phyloP scores from a whole-genome alignment of 2,329 filamentous ascomycete genomes.

The Curvularia lunata region DNA sequence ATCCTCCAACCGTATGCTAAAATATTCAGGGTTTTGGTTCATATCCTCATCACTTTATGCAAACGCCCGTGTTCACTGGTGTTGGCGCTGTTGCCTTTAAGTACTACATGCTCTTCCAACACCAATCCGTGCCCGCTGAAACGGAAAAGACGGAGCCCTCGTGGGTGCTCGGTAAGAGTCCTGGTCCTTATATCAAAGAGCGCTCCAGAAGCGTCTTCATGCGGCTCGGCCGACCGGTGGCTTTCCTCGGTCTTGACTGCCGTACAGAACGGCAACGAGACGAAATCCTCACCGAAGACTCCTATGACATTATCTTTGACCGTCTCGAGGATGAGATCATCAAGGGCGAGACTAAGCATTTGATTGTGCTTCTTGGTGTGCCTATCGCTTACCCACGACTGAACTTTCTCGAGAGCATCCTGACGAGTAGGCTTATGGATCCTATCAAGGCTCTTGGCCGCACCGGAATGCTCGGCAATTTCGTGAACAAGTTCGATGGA shows the following conservation, averaged over 20 bases:
- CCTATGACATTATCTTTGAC: slow-evolving; percentile 86
- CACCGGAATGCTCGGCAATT: slow-evolving; percentile 76
- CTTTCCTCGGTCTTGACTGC: slow-evolving; percentile 86
- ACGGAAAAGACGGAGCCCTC: slow-evolving; percentile 84
- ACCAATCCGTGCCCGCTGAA: slow-evolving; percentile 85
- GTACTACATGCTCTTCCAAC: slow-evolving; percentile 98
- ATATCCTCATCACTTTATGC: slow-evolving; percentile 91
- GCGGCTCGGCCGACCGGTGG: slow-evolving; percentile 77
- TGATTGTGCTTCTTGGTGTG: slow-evolving; percentile 86
- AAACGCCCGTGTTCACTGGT: slow-evolving; percentile 85
- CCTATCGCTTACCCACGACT: slow-evolving; percentile 56
- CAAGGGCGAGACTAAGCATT: slow-evolving; percentile 84
- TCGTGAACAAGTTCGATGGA: slow-evolving; percentile 89
- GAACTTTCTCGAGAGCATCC: slow-evolving; percentile 68
- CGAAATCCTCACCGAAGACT: slow-evolving; percentile 78
- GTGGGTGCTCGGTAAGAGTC: slow-evolving; percentile 80
- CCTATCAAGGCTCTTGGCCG: slow-evolving; percentile 88
- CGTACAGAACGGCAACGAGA: slow-evolving; percentile 87
- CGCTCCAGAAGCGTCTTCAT: slow-evolving; percentile 85
- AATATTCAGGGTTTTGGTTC: slow-evolving; percentile 78
- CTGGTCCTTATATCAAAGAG: slow-evolving; percentile 90
- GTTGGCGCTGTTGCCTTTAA: slow-evolving; percentile 93
- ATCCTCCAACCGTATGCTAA: slow-evolving; percentile 57
- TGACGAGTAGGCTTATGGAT: slow-evolving; percentile 85
- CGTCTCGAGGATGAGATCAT: slow-evolving; percentile 80